A percentile compares a stretch with the other conserved stretches of the same genome.
Conservation (phyloP, 1,284 basidiomycete genomes). For the Boletus semigastroideus region DNA sequence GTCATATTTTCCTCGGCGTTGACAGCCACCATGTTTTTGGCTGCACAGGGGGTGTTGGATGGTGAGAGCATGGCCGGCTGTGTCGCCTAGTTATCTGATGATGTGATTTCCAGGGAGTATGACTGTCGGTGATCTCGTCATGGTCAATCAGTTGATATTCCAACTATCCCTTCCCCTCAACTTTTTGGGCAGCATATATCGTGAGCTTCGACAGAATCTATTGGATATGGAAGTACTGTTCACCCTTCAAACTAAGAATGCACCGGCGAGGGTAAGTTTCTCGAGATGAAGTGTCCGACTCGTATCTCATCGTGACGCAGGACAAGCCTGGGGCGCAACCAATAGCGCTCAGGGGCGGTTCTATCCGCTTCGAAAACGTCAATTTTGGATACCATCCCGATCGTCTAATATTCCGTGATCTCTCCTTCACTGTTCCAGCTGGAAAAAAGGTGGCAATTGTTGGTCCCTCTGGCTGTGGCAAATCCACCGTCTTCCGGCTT, state of each 20-base stretch:
- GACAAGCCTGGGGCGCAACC: constrained; percentile 71
- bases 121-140: constrained; percentile 97
- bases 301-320: constrained; percentile 35
- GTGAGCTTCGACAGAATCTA: constrained; percentile 92
- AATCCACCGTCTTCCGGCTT: constrained; percentile 93
- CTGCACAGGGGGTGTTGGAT: constrained; percentile 91
- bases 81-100: background rate
- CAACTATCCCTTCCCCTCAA: constrained; percentile 95
- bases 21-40: constrained; percentile 95
- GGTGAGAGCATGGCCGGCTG: constrained; percentile 44
- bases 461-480: constrained; percentile 96
- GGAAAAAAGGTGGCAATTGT: constrained; percentile 97
- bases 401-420: constrained; percentile 85
- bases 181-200: constrained; percentile 96
- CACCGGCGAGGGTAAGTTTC: constrained; percentile 59
- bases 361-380: constrained; percentile 93
- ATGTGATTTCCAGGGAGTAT: constrained; percentile 70
- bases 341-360: constrained; percentile 74
- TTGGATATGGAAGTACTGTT: constrained; percentile 97
- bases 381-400: constrained; percentile 89
- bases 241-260: constrained; percentile 85
- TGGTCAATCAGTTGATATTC: constrained; percentile 99
- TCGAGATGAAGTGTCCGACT: background rate
- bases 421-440: constrained; percentile 92
- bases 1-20: constrained; percentile 92